Percentiles rank a stretch among this genome's conserved stretches.
Evolutionary conservation across 176 grass and related monocot genomes (phyloP).

Genomic region (Hordeum vulgare): DNA sequence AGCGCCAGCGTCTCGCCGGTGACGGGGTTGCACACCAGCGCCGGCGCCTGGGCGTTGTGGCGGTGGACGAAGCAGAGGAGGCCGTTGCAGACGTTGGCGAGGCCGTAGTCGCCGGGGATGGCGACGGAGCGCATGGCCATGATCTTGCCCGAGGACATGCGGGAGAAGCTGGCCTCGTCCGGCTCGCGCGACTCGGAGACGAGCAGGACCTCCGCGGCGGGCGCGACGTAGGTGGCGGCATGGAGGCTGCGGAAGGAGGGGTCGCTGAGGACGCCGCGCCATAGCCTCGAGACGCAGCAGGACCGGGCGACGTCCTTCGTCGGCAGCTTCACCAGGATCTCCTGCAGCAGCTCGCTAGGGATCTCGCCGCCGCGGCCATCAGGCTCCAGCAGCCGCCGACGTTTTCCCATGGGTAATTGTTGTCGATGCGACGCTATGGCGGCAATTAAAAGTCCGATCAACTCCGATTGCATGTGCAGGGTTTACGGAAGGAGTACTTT

Average conservation of each 20-base stretch:
- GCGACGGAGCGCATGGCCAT: not conserved
- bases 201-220: not conserved
- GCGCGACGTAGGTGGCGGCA: not conserved
- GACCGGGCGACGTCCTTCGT: not conserved
- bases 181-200: not conserved
- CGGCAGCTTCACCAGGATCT: not conserved
- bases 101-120: not conserved
- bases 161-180: not conserved
- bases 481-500: not conserved
- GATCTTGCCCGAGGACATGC: not conserved
- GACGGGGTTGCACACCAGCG: not conserved
- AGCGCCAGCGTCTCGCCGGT: not conserved
- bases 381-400: not conserved
- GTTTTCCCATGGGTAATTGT: not conserved
- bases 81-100: not conserved
- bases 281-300: not conserved
- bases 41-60: not conserved
- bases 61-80: not conserved
- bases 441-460: not conserved
- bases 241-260: not conserved
- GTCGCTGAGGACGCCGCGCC: not conserved
- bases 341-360: not conserved
- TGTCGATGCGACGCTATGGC: not conserved
- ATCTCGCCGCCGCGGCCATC: not conserved
- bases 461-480: too few species aligned